These are phyloP conservation scores for Pestalotiopsis sp. DNA, from an alignment of 2,329 filamentous ascomycete species.

Conservation along the genomic window DNA sequence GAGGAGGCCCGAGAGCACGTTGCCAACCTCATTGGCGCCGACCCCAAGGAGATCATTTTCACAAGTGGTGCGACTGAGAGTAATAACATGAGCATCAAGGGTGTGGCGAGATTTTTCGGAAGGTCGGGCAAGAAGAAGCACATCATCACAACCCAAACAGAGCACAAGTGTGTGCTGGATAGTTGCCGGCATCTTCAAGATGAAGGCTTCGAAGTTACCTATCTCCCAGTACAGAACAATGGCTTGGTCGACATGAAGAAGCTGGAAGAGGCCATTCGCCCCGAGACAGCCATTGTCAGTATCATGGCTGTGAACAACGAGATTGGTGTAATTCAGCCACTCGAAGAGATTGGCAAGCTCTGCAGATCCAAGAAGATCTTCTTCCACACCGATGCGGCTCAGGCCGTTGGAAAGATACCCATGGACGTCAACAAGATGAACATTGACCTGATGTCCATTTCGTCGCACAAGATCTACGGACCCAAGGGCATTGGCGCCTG, in stretches of 20 bases:
- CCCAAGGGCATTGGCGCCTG: constrained; percentile 97
- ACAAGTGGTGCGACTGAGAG: constrained; percentile 97
- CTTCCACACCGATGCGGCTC: constrained; percentile 96
- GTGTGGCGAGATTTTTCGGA: constrained; percentile 93
- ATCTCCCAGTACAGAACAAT: constrained; percentile 84
- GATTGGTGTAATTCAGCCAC: constrained; percentile 97
- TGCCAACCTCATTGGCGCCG: constrained; percentile 86
- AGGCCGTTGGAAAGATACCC: constrained; percentile 98
- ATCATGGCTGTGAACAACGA: constrained; percentile 99
- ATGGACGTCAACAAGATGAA: constrained; percentile 98
- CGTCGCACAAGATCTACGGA: constrained; percentile 97
- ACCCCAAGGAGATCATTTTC: constrained; percentile 98
- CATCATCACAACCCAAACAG: constrained; percentile 95
- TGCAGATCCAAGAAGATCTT: constrained; percentile 93
- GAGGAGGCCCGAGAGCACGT: constrained; percentile 85
- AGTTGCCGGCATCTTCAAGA: constrained; percentile 96
- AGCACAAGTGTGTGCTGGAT: constrained; percentile 98
- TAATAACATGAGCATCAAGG: constrained; percentile 99
- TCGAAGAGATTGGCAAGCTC: constrained; percentile 90
- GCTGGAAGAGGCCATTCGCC: constrained; percentile 85
- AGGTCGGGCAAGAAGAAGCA: constrained; percentile 96
- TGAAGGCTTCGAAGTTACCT: constrained; percentile 96
- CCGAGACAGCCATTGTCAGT: constrained; percentile 89
- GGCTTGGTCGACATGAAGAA: constrained; percentile 85
- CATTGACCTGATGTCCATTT: constrained; percentile 98